Evolutionary conservation across 1,284 basidiomycete genomes (phyloP).

Genomic region (Rhizoctonia solani): DNA sequence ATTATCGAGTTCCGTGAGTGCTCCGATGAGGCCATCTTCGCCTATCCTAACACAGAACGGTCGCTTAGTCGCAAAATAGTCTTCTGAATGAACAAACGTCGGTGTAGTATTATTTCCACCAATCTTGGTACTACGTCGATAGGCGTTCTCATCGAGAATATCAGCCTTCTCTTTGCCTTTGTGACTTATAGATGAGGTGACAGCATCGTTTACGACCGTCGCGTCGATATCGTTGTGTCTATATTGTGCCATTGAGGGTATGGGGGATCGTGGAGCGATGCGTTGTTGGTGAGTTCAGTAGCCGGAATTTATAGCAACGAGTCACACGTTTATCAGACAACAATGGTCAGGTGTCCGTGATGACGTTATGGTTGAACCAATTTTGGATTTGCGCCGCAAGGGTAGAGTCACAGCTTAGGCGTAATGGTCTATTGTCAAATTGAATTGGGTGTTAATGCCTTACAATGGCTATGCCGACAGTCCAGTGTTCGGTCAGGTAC

Average conservation of each 20-base stretch:
- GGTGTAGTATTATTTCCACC: neutral
- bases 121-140: slow-evolving; percentile 14
- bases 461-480: too few species aligned
- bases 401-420: too few species aligned
- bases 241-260: neutral
- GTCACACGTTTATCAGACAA: too few species aligned
- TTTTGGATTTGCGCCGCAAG: too few species aligned
- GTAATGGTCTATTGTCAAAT: too few species aligned
- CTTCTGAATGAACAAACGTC: slow-evolving; percentile 31
- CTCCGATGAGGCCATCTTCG: slow-evolving; percentile 63
- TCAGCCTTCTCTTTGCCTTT: slow-evolving; percentile 26
- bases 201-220: slow-evolving; percentile 17
- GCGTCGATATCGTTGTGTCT: slow-evolving; percentile 14
- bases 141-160: slow-evolving; percentile 11
- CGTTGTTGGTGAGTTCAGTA: too few species aligned
- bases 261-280: too few species aligned
- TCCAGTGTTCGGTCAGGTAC: too few species aligned
- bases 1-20: slow-evolving; percentile 64
- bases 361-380: too few species aligned
- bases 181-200: neutral
- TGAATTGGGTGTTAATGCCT: too few species aligned
- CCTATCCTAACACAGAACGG: slow-evolving; percentile 71
- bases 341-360: too few species aligned
- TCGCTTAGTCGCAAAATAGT: slow-evolving; percentile 52
- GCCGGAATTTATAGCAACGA: too few species aligned